Conservation (phyloP, 2,329 filamentous ascomycete genomes). For the Didymella arachidicola region DNA sequence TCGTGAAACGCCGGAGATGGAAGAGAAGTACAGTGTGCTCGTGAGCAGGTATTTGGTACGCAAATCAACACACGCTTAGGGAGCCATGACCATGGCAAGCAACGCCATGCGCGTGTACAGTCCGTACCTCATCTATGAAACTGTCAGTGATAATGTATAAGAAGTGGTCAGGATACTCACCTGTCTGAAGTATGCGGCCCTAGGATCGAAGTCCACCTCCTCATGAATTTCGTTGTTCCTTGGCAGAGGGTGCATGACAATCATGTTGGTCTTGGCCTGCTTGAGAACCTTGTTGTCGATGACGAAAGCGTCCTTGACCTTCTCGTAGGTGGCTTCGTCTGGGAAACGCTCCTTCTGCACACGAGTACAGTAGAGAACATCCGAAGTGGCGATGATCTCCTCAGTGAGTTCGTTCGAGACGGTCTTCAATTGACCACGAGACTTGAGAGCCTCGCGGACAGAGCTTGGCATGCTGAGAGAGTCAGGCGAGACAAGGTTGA, state of each 20-base stretch:
- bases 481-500: conserved; percentile 89
- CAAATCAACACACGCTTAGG: conserved; percentile 37
- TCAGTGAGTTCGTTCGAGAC: conserved; percentile 83
- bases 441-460: conserved; percentile 74
- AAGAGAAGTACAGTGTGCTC: conserved; percentile 16
- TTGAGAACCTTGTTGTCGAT: conserved; percentile 91
- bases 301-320: conserved; percentile 85
- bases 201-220: conserved; percentile 96
- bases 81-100: conserved; percentile 87
- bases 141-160: conserved; percentile 52
- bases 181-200: conserved; percentile 98
- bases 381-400: conserved; percentile 83
- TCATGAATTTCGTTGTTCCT: conserved; percentile 92
- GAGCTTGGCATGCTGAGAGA: conserved; percentile 78
- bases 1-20: conserved; percentile 21
- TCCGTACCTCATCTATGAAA: conserved; percentile 87
- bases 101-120: conserved; percentile 98
- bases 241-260: conserved; percentile 94
- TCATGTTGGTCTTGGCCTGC: conserved; percentile 89
- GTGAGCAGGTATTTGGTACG: conserved; percentile 14
- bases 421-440: conserved; percentile 76
- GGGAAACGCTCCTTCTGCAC: conserved; percentile 96
- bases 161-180: conserved; percentile 62
- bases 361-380: conserved; percentile 96
- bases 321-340: conserved; percentile 80